phyloP scores from a whole-genome alignment of 1,284 basidiomycete genomes.

The Cutaneotrichosporon cyanovorans region DNA sequence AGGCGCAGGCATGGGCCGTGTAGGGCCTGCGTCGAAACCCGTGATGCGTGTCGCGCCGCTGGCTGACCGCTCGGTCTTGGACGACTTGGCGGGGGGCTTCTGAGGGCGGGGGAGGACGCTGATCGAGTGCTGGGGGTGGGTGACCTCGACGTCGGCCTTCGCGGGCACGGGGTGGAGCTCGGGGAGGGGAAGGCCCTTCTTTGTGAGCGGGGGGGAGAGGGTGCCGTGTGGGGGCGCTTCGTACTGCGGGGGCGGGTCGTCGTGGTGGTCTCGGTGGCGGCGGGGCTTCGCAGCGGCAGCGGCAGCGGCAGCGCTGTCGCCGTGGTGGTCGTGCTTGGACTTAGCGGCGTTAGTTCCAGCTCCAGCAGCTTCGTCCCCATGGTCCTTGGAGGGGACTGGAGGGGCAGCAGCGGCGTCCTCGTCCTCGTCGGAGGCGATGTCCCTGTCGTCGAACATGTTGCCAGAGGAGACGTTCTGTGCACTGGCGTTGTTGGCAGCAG shows the following conservation, averaged over 20 bases:
- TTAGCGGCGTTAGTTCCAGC: no score
- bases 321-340: no score
- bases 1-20: slow-evolving; percentile 2
- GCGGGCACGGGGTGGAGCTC: neutral
- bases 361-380: no score
- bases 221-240: neutral
- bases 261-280: neutral
- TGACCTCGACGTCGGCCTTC: neutral
- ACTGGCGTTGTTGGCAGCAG: no score
- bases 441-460: neutral
- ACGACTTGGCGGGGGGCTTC: neutral
- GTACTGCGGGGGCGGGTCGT: neutral
- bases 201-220: neutral
- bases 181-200: neutral
- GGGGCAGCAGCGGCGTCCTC: neutral
- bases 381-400: slow-evolving; percentile 1
- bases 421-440: neutral
- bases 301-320: no score
- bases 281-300: slow-evolving; percentile 1
- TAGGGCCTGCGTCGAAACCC: slow-evolving; percentile 30
- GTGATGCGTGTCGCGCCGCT: slow-evolving; percentile 30
- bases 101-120: neutral
- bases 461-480: no score
- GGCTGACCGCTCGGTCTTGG: slow-evolving; percentile 15
- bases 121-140: neutral